Evolutionary conservation across 2,329 filamentous ascomycete genomes (phyloP).

Genomic region (Nemania sp.): DNA sequence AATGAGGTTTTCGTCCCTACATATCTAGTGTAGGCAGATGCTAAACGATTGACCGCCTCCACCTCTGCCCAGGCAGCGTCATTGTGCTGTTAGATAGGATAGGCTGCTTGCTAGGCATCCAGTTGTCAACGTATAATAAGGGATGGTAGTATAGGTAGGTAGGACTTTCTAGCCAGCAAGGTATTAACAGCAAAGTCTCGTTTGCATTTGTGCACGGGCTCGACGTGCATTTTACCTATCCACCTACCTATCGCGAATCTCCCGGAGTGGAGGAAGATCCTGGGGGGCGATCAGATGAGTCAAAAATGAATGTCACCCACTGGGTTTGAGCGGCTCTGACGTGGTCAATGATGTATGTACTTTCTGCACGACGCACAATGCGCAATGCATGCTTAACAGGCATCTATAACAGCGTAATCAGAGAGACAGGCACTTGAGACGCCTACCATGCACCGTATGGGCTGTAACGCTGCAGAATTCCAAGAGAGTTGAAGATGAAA

Average conservation of each 20-base stretch:
- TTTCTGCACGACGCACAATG: neutral
- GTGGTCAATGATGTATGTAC: constrained; percentile 4
- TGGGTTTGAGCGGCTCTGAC: constrained; percentile 9
- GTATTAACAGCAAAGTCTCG: neutral
- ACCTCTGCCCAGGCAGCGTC: no score
- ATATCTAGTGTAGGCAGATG: no score
- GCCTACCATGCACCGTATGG: no score
- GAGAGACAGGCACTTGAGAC: no score
- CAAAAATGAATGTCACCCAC: constrained; percentile 16
- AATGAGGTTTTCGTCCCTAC: no score
- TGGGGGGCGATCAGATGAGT: constrained; percentile 21
- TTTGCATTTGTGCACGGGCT: neutral
- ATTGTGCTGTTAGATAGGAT: no score
- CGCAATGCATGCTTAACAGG: no score
- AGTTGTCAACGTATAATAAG: neutral
- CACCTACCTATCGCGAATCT: constrained; percentile 8
- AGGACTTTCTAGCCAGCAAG: constrained; percentile 11
- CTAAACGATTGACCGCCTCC: no score
- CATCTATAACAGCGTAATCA: no score
- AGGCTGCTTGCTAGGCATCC: neutral
- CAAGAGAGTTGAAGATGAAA: no score
- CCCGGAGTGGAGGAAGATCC: constrained; percentile 1
- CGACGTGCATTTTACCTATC: constrained; percentile 4
- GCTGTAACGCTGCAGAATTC: no score
- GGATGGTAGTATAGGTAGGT: neutral